Conservation (phyloP, 306 rosid genomes). For the Prunus davidiana region DNA sequence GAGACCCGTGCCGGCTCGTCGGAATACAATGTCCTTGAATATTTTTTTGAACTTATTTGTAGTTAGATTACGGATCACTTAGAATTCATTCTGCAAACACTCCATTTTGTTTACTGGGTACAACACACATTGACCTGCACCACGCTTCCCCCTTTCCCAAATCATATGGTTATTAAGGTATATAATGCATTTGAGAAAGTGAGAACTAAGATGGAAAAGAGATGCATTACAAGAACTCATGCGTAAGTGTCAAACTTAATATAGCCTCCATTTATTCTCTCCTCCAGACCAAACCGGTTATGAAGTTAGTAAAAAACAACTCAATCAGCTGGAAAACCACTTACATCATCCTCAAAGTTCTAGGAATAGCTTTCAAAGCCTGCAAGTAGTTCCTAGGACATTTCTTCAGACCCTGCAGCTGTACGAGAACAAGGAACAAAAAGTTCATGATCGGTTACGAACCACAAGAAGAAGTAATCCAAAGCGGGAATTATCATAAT, state of each 20-base stretch:
- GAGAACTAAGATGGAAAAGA: too few species aligned
- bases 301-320: background rate
- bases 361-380: constrained; percentile 81
- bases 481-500: background rate
- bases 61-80: too few species aligned
- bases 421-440: constrained; percentile 28
- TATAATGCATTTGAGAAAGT: too few species aligned
- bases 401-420: constrained; percentile 77
- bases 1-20: constrained; percentile 46
- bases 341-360: constrained; percentile 98
- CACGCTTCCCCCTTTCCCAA: too few species aligned
- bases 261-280: background rate
- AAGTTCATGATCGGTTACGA: background rate
- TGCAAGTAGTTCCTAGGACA: constrained; percentile 80
- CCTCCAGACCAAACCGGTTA: too few species aligned
- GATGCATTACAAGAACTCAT: background rate
- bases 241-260: background rate
- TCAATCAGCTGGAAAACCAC: constrained; percentile 19
- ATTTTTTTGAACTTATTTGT: too few species aligned
- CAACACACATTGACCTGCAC: background rate
- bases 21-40: too few species aligned
- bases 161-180: too few species aligned
- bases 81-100: too few species aligned
- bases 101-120: too few species aligned
- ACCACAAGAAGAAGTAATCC: background rate